These are phyloP conservation scores for Leucocoprinus sp. DNA, from an alignment of 768 basidiomycete species.

Conservation along the genomic window DNA sequence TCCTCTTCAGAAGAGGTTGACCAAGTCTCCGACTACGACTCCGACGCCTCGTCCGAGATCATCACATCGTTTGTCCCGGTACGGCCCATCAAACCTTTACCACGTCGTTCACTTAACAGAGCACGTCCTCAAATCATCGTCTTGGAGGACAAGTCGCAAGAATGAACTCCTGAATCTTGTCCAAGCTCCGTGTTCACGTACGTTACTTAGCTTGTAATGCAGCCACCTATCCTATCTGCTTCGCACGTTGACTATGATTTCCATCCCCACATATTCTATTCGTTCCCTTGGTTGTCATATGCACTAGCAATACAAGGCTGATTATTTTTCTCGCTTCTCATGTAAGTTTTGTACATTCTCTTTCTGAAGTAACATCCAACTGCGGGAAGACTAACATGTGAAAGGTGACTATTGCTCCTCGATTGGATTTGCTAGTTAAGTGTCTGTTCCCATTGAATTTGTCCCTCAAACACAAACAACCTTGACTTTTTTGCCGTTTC, in stretches of 20 bases:
- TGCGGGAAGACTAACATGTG: background rate
- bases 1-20: constrained; percentile 19
- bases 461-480: background rate
- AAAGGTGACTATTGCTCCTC: background rate
- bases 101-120: constrained; percentile 23
- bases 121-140: constrained; percentile 5
- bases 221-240: constrained; percentile 7
- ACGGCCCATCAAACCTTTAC: constrained; percentile 40
- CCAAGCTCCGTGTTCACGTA: constrained; percentile 5
- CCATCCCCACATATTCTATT: background rate
- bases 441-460: background rate
- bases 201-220: constrained; percentile 11
- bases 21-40: constrained; percentile 25
- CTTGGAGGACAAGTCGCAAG: constrained; percentile 7
- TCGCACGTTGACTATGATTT: constrained; percentile 5
- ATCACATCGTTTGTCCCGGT: constrained; percentile 32
- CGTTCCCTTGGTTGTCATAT: background rate
- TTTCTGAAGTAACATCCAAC: background rate
- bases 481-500: background rate
- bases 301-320: constrained; percentile 4
- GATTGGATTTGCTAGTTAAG: constrained; percentile 1
- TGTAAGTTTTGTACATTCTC: background rate
- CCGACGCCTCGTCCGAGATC: constrained; percentile 28
- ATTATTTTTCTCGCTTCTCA: constrained; percentile 5
- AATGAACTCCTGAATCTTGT: constrained; percentile 1